A percentile compares a stretch with the other conserved stretches of the same genome.
Conservation (phyloP, 345 rosid genomes). For the Mercurialis annua region DNA sequence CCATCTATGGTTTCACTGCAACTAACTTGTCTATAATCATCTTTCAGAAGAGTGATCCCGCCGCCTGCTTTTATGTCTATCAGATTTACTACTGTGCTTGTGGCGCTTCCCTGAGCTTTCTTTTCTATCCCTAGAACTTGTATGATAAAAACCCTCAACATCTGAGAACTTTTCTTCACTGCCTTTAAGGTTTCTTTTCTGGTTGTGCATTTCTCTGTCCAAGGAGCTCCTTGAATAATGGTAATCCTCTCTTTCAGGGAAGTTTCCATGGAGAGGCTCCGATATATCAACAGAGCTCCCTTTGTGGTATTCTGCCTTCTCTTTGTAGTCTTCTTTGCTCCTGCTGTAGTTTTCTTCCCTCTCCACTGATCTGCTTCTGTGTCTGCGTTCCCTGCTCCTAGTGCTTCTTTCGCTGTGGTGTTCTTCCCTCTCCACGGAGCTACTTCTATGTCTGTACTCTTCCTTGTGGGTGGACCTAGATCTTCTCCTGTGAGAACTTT, state of each 20-base stretch:
- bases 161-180: slow-evolving; percentile 34
- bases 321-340: slow-evolving; percentile 19
- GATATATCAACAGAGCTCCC: slow-evolving; percentile 18
- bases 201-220: slow-evolving; percentile 24
- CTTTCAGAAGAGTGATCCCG: slow-evolving; percentile 19
- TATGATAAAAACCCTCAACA: slow-evolving; percentile 28
- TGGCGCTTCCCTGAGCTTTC: slow-evolving; percentile 24
- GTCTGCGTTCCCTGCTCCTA: slow-evolving; percentile 18
- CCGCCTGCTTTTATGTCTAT: slow-evolving; percentile 17
- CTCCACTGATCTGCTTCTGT: slow-evolving; percentile 25
- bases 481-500: neutral
- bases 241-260: slow-evolving; percentile 27
- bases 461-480: neutral
- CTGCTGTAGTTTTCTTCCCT: slow-evolving; percentile 18
- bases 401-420: slow-evolving; percentile 27
- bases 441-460: slow-evolving; percentile 12
- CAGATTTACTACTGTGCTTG: slow-evolving; percentile 13
- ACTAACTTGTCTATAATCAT: neutral
- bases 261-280: slow-evolving; percentile 20
- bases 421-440: slow-evolving; percentile 17
- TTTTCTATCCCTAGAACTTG: slow-evolving; percentile 23
- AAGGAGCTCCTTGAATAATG: slow-evolving; percentile 30
- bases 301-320: slow-evolving; percentile 36
- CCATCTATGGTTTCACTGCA: neutral
- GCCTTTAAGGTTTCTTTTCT: slow-evolving; percentile 26